Evolutionary conservation across 2,329 filamentous ascomycete species (phyloP).

Genomic region (Trichoderma simmonsii): DNA sequence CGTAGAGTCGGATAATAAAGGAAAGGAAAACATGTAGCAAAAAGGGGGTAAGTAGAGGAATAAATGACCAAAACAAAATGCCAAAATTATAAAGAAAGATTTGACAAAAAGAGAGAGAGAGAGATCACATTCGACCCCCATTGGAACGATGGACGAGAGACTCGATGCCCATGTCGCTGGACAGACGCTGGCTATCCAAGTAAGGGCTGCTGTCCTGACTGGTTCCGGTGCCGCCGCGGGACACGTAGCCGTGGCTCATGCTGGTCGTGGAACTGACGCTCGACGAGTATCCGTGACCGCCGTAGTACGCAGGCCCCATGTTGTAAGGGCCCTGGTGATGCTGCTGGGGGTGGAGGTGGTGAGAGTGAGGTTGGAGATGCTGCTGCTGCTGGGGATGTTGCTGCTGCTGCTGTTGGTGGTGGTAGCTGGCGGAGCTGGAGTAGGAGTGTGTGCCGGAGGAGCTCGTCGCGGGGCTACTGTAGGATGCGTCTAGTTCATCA

Average conservation of each 20-base stretch:
- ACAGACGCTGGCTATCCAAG: constrained; percentile 45
- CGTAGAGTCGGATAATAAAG: not conserved
- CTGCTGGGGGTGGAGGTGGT: constrained; percentile 17
- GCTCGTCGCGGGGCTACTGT: constrained; percentile 53
- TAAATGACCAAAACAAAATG: not conserved
- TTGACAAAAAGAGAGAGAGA: not conserved
- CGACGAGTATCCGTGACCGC: constrained; percentile 48
- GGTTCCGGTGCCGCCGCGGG: constrained; percentile 26
- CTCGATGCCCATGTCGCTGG: constrained; percentile 60
- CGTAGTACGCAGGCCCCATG: constrained; percentile 26
- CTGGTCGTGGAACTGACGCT: constrained; percentile 50
- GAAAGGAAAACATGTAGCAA: not conserved
- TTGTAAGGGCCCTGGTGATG: constrained; percentile 26
- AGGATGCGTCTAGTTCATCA: constrained; percentile 57
- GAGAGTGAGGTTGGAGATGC: constrained; percentile 20
- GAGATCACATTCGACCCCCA: constrained; percentile 26
- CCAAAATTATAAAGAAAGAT: not conserved
- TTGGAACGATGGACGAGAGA: constrained; percentile 54
- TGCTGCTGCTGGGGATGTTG: constrained; percentile 28
- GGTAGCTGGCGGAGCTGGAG: constrained; percentile 32
- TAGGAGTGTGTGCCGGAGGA: constrained; percentile 43
- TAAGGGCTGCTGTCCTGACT: constrained; percentile 46
- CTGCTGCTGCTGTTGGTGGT: constrained; percentile 30
- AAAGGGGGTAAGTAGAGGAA: not conserved
- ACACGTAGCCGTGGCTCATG: constrained; percentile 34